Conservation (phyloP, 768 basidiomycete species). For the Holtermannia corniformis region DNA sequence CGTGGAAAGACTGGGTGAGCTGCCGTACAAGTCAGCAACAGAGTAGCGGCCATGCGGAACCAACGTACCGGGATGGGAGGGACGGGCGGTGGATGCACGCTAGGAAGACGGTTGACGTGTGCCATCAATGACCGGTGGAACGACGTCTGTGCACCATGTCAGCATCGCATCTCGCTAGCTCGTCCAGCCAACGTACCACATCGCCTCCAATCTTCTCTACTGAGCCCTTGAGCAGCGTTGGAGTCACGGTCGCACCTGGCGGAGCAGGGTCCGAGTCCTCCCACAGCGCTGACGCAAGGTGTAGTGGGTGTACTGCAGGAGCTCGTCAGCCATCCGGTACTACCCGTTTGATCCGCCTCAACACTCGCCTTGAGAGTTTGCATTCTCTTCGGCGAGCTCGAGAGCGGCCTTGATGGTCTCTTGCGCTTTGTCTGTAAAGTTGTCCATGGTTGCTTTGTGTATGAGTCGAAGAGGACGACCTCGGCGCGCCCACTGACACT, state of each 20-base stretch:
- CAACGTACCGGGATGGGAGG: slow-evolving; percentile 56
- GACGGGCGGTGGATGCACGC: slow-evolving; percentile 76
- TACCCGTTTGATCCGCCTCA: no score
- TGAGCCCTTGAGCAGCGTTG: slow-evolving; percentile 65
- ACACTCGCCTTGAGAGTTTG: slow-evolving; percentile 63
- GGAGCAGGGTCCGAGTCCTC: slow-evolving; percentile 48
- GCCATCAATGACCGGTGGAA: slow-evolving; percentile 67
- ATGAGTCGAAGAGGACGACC: no score
- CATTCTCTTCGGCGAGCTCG: slow-evolving; percentile 73
- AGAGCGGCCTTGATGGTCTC: slow-evolving; percentile 60
- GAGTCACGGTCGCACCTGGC: slow-evolving; percentile 41
- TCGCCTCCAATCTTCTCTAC: slow-evolving; percentile 79
- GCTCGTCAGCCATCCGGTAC: no score
- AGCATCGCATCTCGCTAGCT: slow-evolving; percentile 1
- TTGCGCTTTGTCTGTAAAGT: slow-evolving; percentile 78
- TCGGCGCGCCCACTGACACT: no score
- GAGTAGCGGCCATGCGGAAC: no score
- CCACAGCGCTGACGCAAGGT: slow-evolving; percentile 70
- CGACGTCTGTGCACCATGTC: slow-evolving; percentile 30
- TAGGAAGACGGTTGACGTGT: slow-evolving; percentile 67
- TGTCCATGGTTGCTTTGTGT: no score
- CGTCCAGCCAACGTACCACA: slow-evolving; percentile 49
- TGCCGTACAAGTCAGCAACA: no score
- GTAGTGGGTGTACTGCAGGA: slow-evolving; percentile 62
- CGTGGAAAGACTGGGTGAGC: slow-evolving; percentile 51